A percentile compares a stretch with the other conserved stretches of the same genome.
Evolutionary conservation across 768 basidiomycete species (phyloP).

Genomic region (Basidioascus undulatus): DNA sequence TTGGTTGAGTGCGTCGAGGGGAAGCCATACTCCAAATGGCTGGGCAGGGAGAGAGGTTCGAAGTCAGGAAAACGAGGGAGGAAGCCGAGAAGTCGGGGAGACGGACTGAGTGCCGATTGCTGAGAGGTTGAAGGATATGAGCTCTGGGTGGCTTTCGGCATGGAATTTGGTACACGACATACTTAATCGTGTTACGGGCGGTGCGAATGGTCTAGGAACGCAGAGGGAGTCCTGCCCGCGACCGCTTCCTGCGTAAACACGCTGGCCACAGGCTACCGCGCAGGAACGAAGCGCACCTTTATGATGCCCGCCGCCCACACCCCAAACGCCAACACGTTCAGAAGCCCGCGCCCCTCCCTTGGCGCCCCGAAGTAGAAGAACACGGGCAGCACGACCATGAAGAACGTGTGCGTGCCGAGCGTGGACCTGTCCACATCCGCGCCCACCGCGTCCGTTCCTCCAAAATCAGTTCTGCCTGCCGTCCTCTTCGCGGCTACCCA

Average conservation of each 20-base stretch:
- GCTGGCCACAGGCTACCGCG: constrained; percentile 36
- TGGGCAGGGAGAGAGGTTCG: constrained; percentile 38
- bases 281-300: constrained; percentile 1
- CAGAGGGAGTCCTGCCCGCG: constrained; percentile 51
- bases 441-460: too few relatives aligned
- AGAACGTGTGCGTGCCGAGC: too few relatives aligned
- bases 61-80: neutral
- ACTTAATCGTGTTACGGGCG: constrained; percentile 79
- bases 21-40: constrained; percentile 82
- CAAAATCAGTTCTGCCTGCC: too few relatives aligned
- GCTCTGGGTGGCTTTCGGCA: neutral
- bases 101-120: constrained; percentile 9
- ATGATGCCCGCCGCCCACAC: constrained; percentile 2
- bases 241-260: constrained; percentile 27
- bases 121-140: too few relatives aligned
- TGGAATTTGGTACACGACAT: constrained; percentile 15
- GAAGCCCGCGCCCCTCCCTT: neutral
- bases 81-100: neutral
- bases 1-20: constrained; percentile 91
- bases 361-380: constrained; percentile 64
- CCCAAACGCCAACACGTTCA: neutral
- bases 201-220: constrained; percentile 67
- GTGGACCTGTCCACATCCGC: too few relatives aligned
- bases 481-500: too few relatives aligned
- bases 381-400: constrained; percentile 66